Base-by-base conservation (phyloP, 2,329 filamentous ascomycete species). In the Trichoderma sp. region DNA sequence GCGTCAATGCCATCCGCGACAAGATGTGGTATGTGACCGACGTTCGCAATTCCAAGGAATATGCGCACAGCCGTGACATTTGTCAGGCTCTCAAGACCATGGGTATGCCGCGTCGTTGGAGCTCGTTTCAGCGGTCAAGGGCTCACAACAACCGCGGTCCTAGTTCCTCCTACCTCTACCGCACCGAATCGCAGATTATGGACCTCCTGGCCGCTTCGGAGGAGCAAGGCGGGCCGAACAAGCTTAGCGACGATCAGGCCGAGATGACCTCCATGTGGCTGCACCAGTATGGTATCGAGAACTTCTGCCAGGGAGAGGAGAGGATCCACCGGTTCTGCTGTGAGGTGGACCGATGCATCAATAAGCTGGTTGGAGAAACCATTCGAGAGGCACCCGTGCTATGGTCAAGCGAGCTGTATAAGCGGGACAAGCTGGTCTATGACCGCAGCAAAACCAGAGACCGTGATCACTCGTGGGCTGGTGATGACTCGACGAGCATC, bases 1-100 rank as follows among this genome's bases (percentile, higher is more conserved):
- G 88, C 5, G 84, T 95, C 42, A 87, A 89, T 67, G 89, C 90
- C 25, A 84, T 97, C 45, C 88, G 95, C 50, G 92, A 97, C 77
- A 98, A 98, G 83, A 97, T 98, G 92, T 99, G 95, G 95, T 99
- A 97, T 77, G 92, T 95, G 69, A 94, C 92, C 1, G 93, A 97
- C 77, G 94, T 98, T 32, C 90, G 92, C 70, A 94, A 94, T 73
- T 97, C 95, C 4, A 91, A 89, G 58, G 88, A 89, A 10, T 98
- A 97, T 74, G 92, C 95, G 69, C 91, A 96, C 72, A 93, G 92
- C 45, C 90, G 90, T 68, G 92, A 94, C 71, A 90, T 98, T 56
- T 92, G 93, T 6, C 86, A 92, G 69, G 95, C 94, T 5, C 82
- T 99, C 59, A 96, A 95, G 78, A 93, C 91, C 8, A 98, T 99